Conservation (phyloP, 2,329 filamentous ascomycete genomes). For the Rhynchosporium agropyri region DNA sequence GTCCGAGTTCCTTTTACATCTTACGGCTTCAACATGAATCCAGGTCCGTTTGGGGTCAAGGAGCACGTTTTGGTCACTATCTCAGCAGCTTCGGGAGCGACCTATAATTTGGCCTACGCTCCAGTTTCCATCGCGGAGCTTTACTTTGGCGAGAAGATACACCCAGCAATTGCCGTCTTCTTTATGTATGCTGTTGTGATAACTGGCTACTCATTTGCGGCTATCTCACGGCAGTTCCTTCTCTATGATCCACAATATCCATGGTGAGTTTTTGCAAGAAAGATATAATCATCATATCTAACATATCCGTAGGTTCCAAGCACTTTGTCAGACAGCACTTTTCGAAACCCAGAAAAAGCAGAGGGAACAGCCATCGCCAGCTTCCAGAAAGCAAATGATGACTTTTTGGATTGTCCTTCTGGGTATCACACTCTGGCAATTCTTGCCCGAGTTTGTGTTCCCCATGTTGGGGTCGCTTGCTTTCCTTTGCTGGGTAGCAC, state of each 20-base stretch:
- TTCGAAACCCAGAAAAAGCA: constrained; percentile 60
- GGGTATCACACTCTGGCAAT: constrained; percentile 61
- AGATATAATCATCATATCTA: constrained; percentile 16
- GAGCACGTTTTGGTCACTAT: constrained; percentile 45
- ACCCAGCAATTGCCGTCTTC: constrained; percentile 57
- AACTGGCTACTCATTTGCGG: constrained; percentile 61
- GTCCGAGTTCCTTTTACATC: constrained; percentile 47
- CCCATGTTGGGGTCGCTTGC: constrained; percentile 61
- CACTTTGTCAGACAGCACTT: constrained; percentile 57
- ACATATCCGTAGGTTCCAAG: constrained; percentile 48
- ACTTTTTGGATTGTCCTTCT: constrained; percentile 58
- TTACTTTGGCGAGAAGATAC: constrained; percentile 56
- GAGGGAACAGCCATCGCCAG: constrained; percentile 51
- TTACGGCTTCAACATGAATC: constrained; percentile 46
- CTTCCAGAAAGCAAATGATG: constrained; percentile 56
- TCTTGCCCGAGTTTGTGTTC: constrained; percentile 62
- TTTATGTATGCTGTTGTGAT: constrained; percentile 64
- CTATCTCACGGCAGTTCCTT: constrained; percentile 58
- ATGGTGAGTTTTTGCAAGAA: constrained; percentile 44
- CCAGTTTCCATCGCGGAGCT: constrained; percentile 59
- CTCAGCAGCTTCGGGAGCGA: constrained; percentile 55
- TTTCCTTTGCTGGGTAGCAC: constrained; percentile 66
- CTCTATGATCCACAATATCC: constrained; percentile 61
- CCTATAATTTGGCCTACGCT: constrained; percentile 53
- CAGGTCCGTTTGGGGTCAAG: constrained; percentile 39